Conservation (phyloP, 441 rosid genomes). For the Erodium chrysanthum region DNA sequence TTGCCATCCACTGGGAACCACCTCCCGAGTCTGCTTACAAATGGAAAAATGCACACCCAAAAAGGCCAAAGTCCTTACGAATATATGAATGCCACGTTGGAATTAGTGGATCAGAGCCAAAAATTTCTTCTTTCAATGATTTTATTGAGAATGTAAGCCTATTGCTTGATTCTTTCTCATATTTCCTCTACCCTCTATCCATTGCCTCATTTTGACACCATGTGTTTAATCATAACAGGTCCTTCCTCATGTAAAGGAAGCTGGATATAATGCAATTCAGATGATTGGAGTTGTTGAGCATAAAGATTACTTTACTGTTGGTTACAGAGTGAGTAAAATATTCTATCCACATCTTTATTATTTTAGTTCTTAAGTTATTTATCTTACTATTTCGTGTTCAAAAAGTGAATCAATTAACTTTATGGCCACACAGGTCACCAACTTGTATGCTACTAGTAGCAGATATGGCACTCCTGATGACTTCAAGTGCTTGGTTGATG, state of each 20-base stretch:
- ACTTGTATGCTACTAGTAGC: constrained; percentile 80
- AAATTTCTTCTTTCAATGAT: constrained; percentile 65
- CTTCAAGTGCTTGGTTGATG: constrained; percentile 83
- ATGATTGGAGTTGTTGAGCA: constrained; percentile 85
- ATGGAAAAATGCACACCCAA: constrained; percentile 57
- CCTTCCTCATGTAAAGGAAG: constrained; percentile 78
- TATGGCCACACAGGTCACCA: constrained; percentile 62
- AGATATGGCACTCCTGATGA: constrained; percentile 94
- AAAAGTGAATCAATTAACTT: constrained; percentile 14
- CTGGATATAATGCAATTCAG: constrained; percentile 91
- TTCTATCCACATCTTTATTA: constrained; percentile 2
- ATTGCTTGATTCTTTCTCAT: constrained; percentile 11
- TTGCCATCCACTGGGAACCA: constrained; percentile 95
- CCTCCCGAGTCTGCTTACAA: constrained; percentile 68
- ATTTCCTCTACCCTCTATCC: constrained; percentile 11
- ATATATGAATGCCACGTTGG: constrained; percentile 96
- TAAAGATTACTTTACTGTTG: constrained; percentile 84
- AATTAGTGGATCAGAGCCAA: constrained; percentile 79
- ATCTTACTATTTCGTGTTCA: neutral
- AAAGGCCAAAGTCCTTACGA: constrained; percentile 67
- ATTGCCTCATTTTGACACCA: constrained; percentile 14
- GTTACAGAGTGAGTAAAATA: constrained; percentile 66
- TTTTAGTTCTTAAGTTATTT: constrained; percentile 1
- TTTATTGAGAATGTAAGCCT: constrained; percentile 59
- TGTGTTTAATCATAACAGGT: constrained; percentile 38